Conservation (phyloP, 805 yeast species). For the Metschnikowia similis region DNA sequence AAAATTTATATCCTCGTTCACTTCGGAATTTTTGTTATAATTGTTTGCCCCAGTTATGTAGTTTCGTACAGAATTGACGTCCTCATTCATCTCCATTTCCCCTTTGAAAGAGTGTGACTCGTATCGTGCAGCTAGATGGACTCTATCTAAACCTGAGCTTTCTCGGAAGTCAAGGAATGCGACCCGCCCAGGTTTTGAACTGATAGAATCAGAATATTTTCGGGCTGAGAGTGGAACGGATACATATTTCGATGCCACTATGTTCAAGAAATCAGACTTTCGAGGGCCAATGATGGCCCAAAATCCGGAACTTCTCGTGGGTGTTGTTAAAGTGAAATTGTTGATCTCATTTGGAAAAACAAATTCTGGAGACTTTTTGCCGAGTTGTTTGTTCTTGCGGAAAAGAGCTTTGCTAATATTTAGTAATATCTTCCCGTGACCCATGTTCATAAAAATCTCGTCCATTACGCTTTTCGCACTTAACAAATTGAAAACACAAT, state of each 20-base stretch:
- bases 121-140: constrained; percentile 84
- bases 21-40: constrained; percentile 35
- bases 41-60: constrained; percentile 57
- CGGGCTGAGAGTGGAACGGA: constrained; percentile 52
- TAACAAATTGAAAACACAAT: background rate
- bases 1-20: constrained; percentile 27
- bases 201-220: constrained; percentile 45
- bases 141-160: constrained; percentile 37
- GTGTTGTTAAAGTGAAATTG: constrained; percentile 19
- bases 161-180: constrained; percentile 35
- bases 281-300: constrained; percentile 38
- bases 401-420: constrained; percentile 24
- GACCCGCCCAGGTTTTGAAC: constrained; percentile 26
- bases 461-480: background rate
- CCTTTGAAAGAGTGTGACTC: constrained; percentile 73
- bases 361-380: background rate
- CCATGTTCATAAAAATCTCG: background rate
- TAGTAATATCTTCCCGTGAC: constrained; percentile 12
- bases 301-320: constrained; percentile 16
- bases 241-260: constrained; percentile 52
- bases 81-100: constrained; percentile 51
- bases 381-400: constrained; percentile 6
- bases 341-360: constrained; percentile 26
- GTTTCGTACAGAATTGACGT: constrained; percentile 54
- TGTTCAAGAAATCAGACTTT: constrained; percentile 52